Base-by-base conservation (phyloP, 2,329 filamentous ascomycete genomes). In the Graphiopsis chlorocephala region DNA sequence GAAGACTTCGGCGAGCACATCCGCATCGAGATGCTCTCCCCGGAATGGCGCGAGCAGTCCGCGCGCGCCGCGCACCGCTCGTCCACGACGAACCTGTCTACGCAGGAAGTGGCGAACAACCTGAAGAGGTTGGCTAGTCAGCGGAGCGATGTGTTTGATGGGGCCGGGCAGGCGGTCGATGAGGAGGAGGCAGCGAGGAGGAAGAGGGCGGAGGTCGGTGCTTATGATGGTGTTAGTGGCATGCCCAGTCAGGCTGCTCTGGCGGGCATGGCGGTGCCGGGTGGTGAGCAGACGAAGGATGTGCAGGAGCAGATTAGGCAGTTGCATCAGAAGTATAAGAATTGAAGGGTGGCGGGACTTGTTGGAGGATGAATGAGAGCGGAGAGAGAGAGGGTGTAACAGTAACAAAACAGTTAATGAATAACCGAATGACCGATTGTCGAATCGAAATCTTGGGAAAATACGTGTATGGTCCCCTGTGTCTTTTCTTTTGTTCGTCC, bases 31-130 rank as follows among this genome's bases (percentile, higher is more conserved):
- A 85, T 97, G 55, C 85, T 97, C 65, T 94, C 98, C 75, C 94
- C 94, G 0, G 87, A 90, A 65, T 98, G 94, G 93, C 96, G 96
- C 76, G 93, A 97, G 75, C 93, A 98, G 76, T 92, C 93, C 71
- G 90, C 91, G 65, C 96, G 96, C 76, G 88, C 91, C 17, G 92
- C 97, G 53, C 88, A 90, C 14, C 89, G 94, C 67, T 92, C 90
- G 68, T 87, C 91, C 1, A 93, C 91, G 0, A 96, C 93, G 11
- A 97, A 96, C 72, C 80, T 97, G 11, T 91, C 90, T 0, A 94
- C 92, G 3, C 87, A 85, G 35, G 94, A 98, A 71, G 92, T 96
- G 53, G 93, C 93, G 60, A 93, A 92, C 76, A 97, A 98, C 75
- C 85, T 98, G 68, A 98, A 98, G 82, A 89, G 94, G n/a, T 83